A percentile compares a stretch with the other conserved stretches of the same genome.
Conservation (phyloP, 495 filamentous ascomycete genomes). For the Talaromyces adpressus region DNA sequence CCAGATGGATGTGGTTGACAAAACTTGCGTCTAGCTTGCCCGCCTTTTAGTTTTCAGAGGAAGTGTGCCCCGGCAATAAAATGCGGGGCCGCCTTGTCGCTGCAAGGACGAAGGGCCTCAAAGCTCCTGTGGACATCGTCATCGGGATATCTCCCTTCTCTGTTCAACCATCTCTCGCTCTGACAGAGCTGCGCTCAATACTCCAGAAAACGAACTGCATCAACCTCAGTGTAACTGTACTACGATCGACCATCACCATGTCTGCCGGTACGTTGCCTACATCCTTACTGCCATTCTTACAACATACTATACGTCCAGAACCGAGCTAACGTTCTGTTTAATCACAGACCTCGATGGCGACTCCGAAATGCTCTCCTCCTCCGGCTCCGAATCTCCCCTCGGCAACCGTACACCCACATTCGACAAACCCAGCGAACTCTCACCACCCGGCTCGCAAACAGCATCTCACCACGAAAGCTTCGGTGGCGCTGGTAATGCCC, state of each 20-base stretch:
- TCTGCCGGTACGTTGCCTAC: neutral
- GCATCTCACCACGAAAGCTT: constrained; percentile 7
- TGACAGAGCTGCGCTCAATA: neutral
- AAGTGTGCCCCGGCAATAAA: neutral
- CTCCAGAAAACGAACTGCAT: neutral
- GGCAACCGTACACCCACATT: constrained; percentile 33
- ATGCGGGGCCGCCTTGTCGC: neutral
- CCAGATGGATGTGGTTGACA: neutral
- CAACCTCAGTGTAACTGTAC: neutral
- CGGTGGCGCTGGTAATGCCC: constrained; percentile 14
- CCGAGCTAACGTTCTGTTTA: neutral
- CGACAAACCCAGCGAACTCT: constrained; percentile 35
- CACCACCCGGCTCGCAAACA: constrained; percentile 48
- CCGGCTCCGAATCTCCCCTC: constrained; percentile 26
- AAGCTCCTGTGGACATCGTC: neutral
- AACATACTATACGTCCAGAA: too few relatives aligned
- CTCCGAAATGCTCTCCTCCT: constrained; percentile 51
- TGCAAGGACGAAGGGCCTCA: too few relatives aligned
- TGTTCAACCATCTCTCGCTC: neutral
- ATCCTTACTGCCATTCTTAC: neutral
- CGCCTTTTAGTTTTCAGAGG: neutral
- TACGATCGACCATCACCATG: neutral
- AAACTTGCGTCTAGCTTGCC: neutral
- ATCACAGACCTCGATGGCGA: constrained; percentile 45
- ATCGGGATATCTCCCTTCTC: neutral